Evolutionary conservation across 208 protist genomes (phyloP), one percentile per base, ranked within the genome.

Genomic region (Leishmania guyanensis): DNA sequence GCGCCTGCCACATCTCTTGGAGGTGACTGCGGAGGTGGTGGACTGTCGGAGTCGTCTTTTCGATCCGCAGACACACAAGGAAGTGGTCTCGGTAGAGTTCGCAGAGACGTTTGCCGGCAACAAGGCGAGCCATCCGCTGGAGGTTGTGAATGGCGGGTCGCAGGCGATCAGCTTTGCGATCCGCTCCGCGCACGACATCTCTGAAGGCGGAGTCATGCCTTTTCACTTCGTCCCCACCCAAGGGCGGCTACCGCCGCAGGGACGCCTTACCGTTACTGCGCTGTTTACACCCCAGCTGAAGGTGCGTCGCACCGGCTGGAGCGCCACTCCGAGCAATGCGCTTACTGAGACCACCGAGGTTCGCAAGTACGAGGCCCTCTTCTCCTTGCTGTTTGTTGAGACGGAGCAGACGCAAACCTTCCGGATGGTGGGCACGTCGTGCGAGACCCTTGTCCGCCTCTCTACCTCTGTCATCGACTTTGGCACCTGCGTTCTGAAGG

Each of bases 91-190:
- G 43, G 84, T 97, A 12, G 78, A 77, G 29, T 97, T 98, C 39
- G 75, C 75, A 17, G 92, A 89, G 62, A 90, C 91, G 43, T 97
- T 93, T 83, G 88, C 81, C n/a, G 95, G 95, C 2, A 86, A 89
- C 43, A 84, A 80, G 53, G 80, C 88, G 56, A 77, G 43, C 26
- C 87, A 92, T 54, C 82, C 86, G 58, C 77, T 96, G 33, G 80
- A 87, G 77, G 87, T 98, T 22, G 72, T 87, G 71, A 98, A 97
- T 78, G 88, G 91, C 62, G 94, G 93, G 65, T 90, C 89, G 53
- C 88, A 92, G 70, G 83, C 82, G 51, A 91, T 94, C 80, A 96
- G 93, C 85, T 98, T 96, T 66, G 91, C 93, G n/a, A 92, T 98
- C 75, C 91, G 93, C 66, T 60, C 88, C 26, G 83, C 89, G 17